Percentiles rank a stretch among this genome's conserved stretches.
Conservation (phyloP, 192 early-diverging fungal genomes). For the Rhizophlyctis rosea region DNA sequence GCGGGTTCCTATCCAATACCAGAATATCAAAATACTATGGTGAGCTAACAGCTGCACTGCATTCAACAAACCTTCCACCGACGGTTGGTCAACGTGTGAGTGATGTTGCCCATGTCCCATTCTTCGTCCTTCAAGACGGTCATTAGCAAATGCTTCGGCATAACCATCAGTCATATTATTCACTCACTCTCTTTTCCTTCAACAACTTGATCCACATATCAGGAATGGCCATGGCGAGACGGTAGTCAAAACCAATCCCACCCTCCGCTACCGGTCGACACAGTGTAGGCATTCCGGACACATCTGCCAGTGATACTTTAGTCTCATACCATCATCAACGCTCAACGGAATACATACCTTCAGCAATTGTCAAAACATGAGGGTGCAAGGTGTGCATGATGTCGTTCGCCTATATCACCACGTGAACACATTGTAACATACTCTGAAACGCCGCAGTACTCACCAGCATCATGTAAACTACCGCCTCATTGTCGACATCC, state of each 20-base stretch:
- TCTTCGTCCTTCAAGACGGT: slow-evolving; percentile 67
- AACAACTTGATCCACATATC: slow-evolving; percentile 99
- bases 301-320: too few relatives aligned
- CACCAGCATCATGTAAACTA: slow-evolving; percentile 85
- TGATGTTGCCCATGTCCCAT: slow-evolving; percentile 87
- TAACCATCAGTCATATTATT: not conserved
- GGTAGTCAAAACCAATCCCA: slow-evolving; percentile 95
- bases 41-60: not conserved
- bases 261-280: slow-evolving; percentile 84
- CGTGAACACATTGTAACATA: not conserved
- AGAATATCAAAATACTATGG: not conserved
- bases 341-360: slow-evolving; percentile 52
- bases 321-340: too few relatives aligned
- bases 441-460: too few relatives aligned
- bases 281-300: slow-evolving; percentile 97
- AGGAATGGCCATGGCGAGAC: slow-evolving; percentile 92
- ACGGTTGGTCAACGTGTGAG: slow-evolving; percentile 85
- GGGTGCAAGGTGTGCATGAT: slow-evolving; percentile 80
- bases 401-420: slow-evolving; percentile 62
- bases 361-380: slow-evolving; percentile 82
- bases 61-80: slow-evolving; percentile 65
- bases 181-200: slow-evolving; percentile 66
- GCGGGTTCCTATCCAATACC: slow-evolving; percentile 75
- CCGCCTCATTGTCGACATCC: slow-evolving; percentile 76
- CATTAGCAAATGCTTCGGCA: not conserved